Conservation (phyloP, 495 filamentous ascomycete species). For the Penicillium maclennaniae region DNA sequence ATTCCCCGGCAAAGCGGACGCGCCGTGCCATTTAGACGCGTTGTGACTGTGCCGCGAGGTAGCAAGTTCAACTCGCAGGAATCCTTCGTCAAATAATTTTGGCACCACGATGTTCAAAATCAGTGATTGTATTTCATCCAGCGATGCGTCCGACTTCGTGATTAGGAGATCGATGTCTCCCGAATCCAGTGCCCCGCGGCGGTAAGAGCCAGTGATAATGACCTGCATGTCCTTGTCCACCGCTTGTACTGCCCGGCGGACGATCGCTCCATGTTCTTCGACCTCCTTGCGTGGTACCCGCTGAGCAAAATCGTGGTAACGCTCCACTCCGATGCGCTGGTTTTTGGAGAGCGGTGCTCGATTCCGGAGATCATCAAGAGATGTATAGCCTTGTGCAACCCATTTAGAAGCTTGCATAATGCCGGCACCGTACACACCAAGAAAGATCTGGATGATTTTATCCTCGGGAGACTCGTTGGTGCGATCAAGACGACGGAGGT, state of each 20-base stretch:
- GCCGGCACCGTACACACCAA: slow-evolving; percentile 79
- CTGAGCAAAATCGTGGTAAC: slow-evolving; percentile 76
- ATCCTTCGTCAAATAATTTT: slow-evolving; percentile 54
- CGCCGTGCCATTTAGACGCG: slow-evolving; percentile 85
- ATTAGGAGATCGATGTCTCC: slow-evolving; percentile 87
- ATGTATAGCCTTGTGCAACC: slow-evolving; percentile 72
- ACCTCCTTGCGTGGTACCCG: slow-evolving; percentile 83
- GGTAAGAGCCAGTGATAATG: slow-evolving; percentile 80
- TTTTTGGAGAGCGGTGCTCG: slow-evolving; percentile 65
- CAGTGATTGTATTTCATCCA: slow-evolving; percentile 56
- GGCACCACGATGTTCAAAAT: slow-evolving; percentile 64
- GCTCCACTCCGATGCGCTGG: slow-evolving; percentile 75
- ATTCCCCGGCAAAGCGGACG: slow-evolving; percentile 58
- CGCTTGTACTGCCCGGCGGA: slow-evolving; percentile 55
- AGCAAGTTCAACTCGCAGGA: slow-evolving; percentile 56
- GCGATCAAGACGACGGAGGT: slow-evolving; percentile 68
- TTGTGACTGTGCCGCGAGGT: slow-evolving; percentile 31
- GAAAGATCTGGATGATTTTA: slow-evolving; percentile 60
- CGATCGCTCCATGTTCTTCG: slow-evolving; percentile 61
- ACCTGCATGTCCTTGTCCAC: slow-evolving; percentile 65
- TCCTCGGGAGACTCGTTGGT: slow-evolving; percentile 63
- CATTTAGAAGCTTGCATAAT: slow-evolving; percentile 66
- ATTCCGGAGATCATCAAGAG: slow-evolving; percentile 64
- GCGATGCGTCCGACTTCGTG: slow-evolving; percentile 60
- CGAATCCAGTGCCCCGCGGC: slow-evolving; percentile 67